These are phyloP conservation scores for Monilinia vaccinii-corymbosi DNA, from an alignment of 2,329 filamentous ascomycete species.

Conservation along the genomic window DNA sequence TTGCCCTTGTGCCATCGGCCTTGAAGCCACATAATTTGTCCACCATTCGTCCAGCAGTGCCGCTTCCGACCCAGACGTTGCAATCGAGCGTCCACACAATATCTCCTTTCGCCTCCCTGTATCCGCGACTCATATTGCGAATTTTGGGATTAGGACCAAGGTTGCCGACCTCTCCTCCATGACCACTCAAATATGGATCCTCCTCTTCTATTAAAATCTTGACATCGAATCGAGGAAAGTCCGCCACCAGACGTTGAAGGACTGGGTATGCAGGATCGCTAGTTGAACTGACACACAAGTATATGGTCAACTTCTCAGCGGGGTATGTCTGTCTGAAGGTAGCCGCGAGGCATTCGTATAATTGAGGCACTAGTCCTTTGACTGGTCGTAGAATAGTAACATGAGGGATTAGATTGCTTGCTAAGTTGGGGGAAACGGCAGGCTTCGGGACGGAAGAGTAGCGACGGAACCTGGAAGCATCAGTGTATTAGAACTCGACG, in stretches of 20 bases:
- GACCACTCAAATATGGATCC: conserved; percentile 57
- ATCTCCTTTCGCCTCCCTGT: conserved; percentile 78
- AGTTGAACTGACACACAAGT: conserved; percentile 70
- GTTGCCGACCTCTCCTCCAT: conserved; percentile 40
- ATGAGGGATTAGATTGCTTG: conserved; percentile 55
- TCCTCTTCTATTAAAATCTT: conserved; percentile 73
- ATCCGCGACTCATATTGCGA: conserved; percentile 88
- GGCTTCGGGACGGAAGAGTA: conserved; percentile 42
- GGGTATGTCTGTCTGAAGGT: conserved; percentile 81
- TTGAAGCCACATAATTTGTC: conserved; percentile 69
- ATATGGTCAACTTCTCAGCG: conserved; percentile 62
- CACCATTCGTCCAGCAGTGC: conserved; percentile 79
- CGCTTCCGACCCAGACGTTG: conserved; percentile 83
- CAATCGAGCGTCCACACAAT: conserved; percentile 93
- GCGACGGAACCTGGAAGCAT: conserved; percentile 38
- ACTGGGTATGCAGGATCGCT: conserved; percentile 70
- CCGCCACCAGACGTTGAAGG: conserved; percentile 59
- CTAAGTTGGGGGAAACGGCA: conserved; percentile 43
- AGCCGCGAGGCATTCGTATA: conserved; percentile 87
- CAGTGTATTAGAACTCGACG: neutral
- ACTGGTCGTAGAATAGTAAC: conserved; percentile 88
- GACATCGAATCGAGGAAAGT: conserved; percentile 65
- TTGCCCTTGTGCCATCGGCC: conserved; percentile 39
- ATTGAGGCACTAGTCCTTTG: conserved; percentile 80
- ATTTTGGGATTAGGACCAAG: conserved; percentile 98